Percentiles rank a stretch among this genome's conserved stretches.
phyloP scores from a whole-genome alignment of 192 early-diverging fungal species.

The Entomortierella parvispora region DNA sequence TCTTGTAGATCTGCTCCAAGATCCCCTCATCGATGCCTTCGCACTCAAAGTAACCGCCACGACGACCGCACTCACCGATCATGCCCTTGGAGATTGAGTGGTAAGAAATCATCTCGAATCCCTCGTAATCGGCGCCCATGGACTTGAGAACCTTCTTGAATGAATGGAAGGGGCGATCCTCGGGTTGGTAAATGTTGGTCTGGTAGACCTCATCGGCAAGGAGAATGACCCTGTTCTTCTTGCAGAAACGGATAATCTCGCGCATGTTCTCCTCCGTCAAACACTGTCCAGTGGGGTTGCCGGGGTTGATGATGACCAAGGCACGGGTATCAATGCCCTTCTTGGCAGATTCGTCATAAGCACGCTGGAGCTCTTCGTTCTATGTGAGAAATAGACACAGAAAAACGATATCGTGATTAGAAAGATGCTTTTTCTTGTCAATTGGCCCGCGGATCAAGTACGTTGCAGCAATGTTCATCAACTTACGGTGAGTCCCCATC shows the following conservation, averaged over 20 bases:
- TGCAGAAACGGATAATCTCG: constrained; percentile 91
- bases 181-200: constrained; percentile 89
- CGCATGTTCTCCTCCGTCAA: constrained; percentile 84
- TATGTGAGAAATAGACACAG: not conserved
- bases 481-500: constrained; percentile 81
- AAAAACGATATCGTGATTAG: not conserved
- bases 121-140: constrained; percentile 73
- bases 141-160: constrained; percentile 94
- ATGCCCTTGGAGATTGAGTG: constrained; percentile 98
- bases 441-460: not conserved
- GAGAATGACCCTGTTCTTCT: constrained; percentile 82
- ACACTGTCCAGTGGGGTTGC: constrained; percentile 97
- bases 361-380: constrained; percentile 67
- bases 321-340: constrained; percentile 91
- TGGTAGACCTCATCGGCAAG: constrained; percentile 99
- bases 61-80: constrained; percentile 97
- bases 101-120: constrained; percentile 93
- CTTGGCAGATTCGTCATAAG: constrained; percentile 70
- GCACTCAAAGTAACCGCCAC: constrained; percentile 98
- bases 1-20: constrained; percentile 91
- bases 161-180: constrained; percentile 88
- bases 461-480: not conserved
- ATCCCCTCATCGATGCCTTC: constrained; percentile 79
- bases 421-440: not conserved
- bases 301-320: constrained; percentile 97